These are phyloP conservation scores for Sesbania bispinosa DNA, from an alignment of 306 rosid species.

Conservation along the genomic window DNA sequence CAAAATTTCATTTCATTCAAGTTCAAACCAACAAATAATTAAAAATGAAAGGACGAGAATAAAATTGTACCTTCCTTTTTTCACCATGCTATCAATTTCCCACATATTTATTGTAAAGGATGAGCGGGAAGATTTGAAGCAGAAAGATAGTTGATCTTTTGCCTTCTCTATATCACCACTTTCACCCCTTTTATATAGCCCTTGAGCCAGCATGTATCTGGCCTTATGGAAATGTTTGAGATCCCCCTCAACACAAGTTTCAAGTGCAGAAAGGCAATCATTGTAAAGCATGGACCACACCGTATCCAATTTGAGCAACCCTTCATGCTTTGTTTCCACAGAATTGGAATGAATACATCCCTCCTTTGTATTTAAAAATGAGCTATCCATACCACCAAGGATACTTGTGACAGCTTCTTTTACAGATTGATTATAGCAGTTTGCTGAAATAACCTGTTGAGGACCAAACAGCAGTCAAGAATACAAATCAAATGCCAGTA, in stretches of 20 bases:
- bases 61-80: slow-evolving; percentile 80
- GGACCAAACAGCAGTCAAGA: slow-evolving; percentile 22
- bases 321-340: slow-evolving; percentile 53
- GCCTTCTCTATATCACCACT: slow-evolving; percentile 79
- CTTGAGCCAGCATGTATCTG: slow-evolving; percentile 94
- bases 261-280: slow-evolving; percentile 89
- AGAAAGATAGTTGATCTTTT: slow-evolving; percentile 92
- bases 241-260: slow-evolving; percentile 95
- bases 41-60: slow-evolving; percentile 17
- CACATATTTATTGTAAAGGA: slow-evolving; percentile 98
- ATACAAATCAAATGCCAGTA: neutral
- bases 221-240: slow-evolving; percentile 98
- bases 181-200: slow-evolving; percentile 71
- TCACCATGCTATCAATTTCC: slow-evolving; percentile 95
- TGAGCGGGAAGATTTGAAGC: slow-evolving; percentile 97
- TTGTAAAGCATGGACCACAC: slow-evolving; percentile 79
- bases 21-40: slow-evolving; percentile 1
- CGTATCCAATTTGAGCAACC: slow-evolving; percentile 50
- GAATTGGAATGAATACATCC: slow-evolving; percentile 31
- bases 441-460: slow-evolving; percentile 70
- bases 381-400: slow-evolving; percentile 42
- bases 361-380: slow-evolving; percentile 34
- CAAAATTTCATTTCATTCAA: neutral
- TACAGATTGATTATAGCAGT: slow-evolving; percentile 59
- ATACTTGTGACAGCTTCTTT: slow-evolving; percentile 54